phyloP scores from a whole-genome alignment of 345 rosid species.

The Bretschneidera sinensis region DNA sequence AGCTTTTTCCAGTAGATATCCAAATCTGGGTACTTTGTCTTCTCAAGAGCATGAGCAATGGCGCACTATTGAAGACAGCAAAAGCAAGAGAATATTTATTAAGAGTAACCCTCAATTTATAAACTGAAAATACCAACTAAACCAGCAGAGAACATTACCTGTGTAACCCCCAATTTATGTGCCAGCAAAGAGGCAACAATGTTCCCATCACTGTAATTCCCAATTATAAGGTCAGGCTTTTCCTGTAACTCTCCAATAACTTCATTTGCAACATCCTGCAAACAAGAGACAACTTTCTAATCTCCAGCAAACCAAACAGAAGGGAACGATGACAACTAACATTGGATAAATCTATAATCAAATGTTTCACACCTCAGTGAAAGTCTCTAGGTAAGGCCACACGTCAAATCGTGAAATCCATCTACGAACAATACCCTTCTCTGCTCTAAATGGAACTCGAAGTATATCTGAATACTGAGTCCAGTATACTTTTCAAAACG shows the following conservation, averaged over 20 bases:
- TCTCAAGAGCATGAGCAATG: slow-evolving; percentile 91
- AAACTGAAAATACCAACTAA: too few species aligned
- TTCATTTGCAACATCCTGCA: slow-evolving; percentile 76
- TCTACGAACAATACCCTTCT: slow-evolving; percentile 63
- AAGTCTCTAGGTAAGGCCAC: too few species aligned
- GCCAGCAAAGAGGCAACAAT: slow-evolving; percentile 81
- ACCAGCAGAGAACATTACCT: slow-evolving; percentile 47
- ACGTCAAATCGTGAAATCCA: slow-evolving; percentile 94
- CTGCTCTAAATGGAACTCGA: slow-evolving; percentile 70
- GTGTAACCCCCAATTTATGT: slow-evolving; percentile 80
- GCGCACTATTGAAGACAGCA: slow-evolving; percentile 53
- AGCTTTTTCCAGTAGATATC: slow-evolving; percentile 88
- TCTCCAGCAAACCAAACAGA: neutral
- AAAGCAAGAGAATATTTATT: neutral
- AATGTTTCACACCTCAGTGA: slow-evolving; percentile 46
- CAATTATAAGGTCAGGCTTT: slow-evolving; percentile 81
- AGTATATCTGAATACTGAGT: slow-evolving; percentile 74
- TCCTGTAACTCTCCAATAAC: slow-evolving; percentile 69
- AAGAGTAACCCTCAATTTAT: too few species aligned
- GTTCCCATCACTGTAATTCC: slow-evolving; percentile 92
- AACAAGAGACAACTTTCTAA: neutral
- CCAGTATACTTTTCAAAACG: slow-evolving; percentile 75
- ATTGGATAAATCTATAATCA: neutral
- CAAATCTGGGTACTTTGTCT: slow-evolving; percentile 86
- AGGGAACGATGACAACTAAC: too few species aligned